Percentiles rank a stretch among this genome's conserved stretches.
Evolutionary conservation across 2,329 filamentous ascomycete genomes (phyloP).

Genomic region (Pestalotiopsis sp.): DNA sequence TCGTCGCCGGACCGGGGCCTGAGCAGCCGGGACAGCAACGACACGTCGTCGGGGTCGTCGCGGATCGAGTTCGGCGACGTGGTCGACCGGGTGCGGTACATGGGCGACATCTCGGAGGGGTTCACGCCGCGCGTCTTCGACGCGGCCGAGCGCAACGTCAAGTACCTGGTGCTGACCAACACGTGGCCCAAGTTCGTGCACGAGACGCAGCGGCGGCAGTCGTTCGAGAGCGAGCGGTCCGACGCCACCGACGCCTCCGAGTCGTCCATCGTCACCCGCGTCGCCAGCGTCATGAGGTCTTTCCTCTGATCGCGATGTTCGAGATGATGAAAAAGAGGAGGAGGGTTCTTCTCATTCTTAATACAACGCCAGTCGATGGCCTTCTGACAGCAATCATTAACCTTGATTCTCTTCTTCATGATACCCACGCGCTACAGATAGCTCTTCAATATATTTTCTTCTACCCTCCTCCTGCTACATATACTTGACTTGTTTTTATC

Average conservation of each 20-base stretch:
- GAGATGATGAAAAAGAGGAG: background rate
- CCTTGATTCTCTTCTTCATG: background rate
- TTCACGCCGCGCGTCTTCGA: constrained; percentile 62
- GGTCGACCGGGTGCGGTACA: constrained; percentile 22
- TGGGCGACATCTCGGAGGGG: constrained; percentile 44
- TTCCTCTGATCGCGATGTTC: background rate
- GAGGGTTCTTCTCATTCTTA: background rate
- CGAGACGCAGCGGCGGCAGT: constrained; percentile 26
- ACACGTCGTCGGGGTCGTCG: background rate
- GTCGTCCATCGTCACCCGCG: background rate
- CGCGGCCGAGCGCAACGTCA: constrained; percentile 60
- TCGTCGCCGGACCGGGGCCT: constrained; percentile 6
- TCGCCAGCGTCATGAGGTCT: background rate
- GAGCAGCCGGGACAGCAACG: background rate
- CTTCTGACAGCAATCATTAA: background rate
- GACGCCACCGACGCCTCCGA: constrained; percentile 1
- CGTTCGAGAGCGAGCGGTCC: constrained; percentile 2
- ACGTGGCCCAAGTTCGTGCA: constrained; percentile 65
- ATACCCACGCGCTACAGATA: background rate
- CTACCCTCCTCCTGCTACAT: background rate
- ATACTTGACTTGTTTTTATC: background rate
- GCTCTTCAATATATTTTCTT: background rate
- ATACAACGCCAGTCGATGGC: background rate
- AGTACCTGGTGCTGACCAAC: constrained; percentile 69
- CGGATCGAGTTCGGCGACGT: constrained; percentile 20